Evolutionary conservation across 2,329 filamentous ascomycete genomes (phyloP).

Genomic region (Colletotrichum falcatum): DNA sequence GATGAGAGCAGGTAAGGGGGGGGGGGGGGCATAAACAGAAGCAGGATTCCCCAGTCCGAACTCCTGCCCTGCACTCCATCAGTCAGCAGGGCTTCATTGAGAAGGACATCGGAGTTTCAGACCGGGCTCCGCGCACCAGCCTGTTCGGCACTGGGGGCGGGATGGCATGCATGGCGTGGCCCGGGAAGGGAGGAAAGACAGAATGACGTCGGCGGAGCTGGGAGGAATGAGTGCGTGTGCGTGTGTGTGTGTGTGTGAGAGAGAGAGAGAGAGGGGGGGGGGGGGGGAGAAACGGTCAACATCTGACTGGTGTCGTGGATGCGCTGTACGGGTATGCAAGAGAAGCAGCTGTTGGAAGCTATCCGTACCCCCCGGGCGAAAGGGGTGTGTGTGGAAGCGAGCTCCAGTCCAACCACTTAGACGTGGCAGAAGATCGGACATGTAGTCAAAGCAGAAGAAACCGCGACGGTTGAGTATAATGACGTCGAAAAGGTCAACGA

Average conservation of each 20-base stretch:
- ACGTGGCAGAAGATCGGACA: not conserved
- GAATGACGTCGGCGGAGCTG: constrained; percentile 7
- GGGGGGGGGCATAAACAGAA: not conserved
- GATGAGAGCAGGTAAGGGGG: not conserved
- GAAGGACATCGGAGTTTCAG: not conserved
- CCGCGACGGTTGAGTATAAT: constrained; percentile 7
- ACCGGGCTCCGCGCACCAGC: not conserved
- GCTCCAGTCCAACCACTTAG: not conserved
- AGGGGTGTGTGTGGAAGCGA: not conserved
- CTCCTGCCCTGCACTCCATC: too few species aligned
- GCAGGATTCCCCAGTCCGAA: constrained; percentile 19
- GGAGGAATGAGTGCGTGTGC: not conserved
- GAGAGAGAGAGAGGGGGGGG: not conserved
- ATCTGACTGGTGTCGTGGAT: not conserved
- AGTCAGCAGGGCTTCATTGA: constrained; percentile 19
- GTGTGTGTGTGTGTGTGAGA: not conserved
- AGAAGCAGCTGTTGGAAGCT: constrained; percentile 7
- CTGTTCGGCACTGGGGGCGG: not conserved
- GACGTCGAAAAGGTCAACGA: constrained; percentile 15
- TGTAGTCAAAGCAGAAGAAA: constrained; percentile 20
- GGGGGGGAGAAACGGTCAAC: not conserved
- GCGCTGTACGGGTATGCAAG: not conserved
- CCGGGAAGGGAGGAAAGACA: not conserved
- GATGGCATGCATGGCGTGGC: not conserved
- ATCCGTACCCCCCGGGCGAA: constrained; percentile 4